These are phyloP conservation scores for Cystobasidium ongulense DNA, from an alignment of 768 basidiomycete genomes.

Conservation along the genomic window DNA sequence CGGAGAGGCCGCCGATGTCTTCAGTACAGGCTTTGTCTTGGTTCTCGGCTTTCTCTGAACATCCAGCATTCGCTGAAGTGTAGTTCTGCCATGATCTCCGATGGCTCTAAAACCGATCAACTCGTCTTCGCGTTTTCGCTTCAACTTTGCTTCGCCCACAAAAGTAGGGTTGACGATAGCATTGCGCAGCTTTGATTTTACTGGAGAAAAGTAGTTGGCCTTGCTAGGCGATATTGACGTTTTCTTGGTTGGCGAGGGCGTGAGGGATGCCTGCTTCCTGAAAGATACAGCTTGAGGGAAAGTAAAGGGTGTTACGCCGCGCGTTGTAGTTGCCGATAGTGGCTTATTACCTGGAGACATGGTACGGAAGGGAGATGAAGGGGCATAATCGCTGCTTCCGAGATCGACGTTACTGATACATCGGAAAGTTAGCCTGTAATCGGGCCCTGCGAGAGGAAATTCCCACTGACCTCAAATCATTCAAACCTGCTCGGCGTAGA, in stretches of 20 bases:
- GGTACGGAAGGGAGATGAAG: neutral
- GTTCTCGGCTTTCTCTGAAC: neutral
- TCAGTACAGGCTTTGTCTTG: neutral
- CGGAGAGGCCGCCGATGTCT: neutral
- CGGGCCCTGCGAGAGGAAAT: too few species aligned
- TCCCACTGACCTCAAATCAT: neutral
- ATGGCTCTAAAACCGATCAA: conserved; percentile 24
- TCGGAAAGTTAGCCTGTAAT: too few species aligned
- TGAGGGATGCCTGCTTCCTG: neutral
- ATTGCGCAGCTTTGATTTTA: conserved; percentile 26
- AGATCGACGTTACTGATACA: neutral
- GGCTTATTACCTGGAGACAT: neutral
- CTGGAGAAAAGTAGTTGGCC: conserved; percentile 10
- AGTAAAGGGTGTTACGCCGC: neutral
- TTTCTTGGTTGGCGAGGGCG: neutral
- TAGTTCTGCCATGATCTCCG: conserved; percentile 24
- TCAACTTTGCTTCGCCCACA: conserved; percentile 14
- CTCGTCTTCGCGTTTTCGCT: conserved; percentile 23
- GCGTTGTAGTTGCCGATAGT: neutral
- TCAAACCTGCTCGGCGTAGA: neutral
- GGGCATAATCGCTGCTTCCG: neutral
- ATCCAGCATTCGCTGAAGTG: conserved; percentile 22
- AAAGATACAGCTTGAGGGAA: neutral
- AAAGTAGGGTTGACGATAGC: conserved; percentile 24
- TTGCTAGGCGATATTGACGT: neutral